These are phyloP conservation scores for Fusarium continuum DNA, from an alignment of 2,329 filamentous ascomycete genomes.

Conservation along the genomic window DNA sequence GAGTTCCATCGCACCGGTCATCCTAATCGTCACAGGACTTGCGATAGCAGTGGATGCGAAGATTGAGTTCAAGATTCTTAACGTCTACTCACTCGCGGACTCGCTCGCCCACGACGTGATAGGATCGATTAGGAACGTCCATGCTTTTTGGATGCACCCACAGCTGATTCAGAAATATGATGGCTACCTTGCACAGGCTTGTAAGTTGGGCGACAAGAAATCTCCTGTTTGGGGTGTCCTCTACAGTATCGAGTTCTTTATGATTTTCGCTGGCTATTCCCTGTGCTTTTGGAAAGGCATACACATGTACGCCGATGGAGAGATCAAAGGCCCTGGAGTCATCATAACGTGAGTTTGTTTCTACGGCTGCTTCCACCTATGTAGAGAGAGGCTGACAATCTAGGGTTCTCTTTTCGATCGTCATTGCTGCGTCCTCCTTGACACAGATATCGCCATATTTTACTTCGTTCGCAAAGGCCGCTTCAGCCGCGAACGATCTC, in stretches of 20 bases:
- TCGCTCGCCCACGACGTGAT: constrained; percentile 47
- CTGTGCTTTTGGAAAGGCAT: constrained; percentile 56
- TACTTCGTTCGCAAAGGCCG: constrained; percentile 47
- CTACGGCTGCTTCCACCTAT: no score
- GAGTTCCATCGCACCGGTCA: constrained; percentile 39
- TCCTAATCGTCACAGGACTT: constrained; percentile 39
- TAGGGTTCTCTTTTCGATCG: constrained; percentile 49
- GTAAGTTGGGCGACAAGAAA: not conserved
- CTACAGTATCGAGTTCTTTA: constrained; percentile 14
- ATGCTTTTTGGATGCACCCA: constrained; percentile 52
- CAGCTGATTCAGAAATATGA: not conserved
- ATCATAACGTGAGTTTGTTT: constrained; percentile 1
- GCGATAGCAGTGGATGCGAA: constrained; percentile 39
- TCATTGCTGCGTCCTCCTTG: constrained; percentile 48
- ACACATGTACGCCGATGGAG: constrained; percentile 46
- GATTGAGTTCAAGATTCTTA: constrained; percentile 40
- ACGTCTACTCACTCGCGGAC: constrained; percentile 44
- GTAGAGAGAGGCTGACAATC: no score
- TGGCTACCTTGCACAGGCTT: not conserved
- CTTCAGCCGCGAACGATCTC: constrained; percentile 41
- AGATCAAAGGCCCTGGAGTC: constrained; percentile 47
- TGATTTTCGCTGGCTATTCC: constrained; percentile 51
- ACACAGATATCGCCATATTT: constrained; percentile 42
- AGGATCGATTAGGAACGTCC: constrained; percentile 49
- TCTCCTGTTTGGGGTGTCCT: not conserved